Evolutionary conservation across 371 early-diverging fungal genomes (phyloP).

Genomic region (Batkoa obscura): DNA sequence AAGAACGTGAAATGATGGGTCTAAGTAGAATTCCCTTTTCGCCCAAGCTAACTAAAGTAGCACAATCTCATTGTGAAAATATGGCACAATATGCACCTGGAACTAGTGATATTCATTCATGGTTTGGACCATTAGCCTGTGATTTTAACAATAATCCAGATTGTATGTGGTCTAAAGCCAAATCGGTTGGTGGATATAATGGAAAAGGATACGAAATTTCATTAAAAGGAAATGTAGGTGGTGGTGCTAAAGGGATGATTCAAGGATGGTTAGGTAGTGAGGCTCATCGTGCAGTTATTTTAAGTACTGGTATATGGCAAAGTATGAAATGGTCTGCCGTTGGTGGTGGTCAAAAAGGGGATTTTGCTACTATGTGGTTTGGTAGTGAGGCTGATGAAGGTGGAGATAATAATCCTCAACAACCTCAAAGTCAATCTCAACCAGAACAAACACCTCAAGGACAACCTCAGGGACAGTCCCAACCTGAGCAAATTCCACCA

Average conservation of each 20-base stretch:
- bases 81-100: neutral
- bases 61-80: neutral
- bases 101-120: neutral
- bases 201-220: neutral
- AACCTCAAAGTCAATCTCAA: neutral
- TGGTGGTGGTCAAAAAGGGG: neutral
- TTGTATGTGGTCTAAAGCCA: neutral
- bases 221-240: neutral
- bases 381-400: neutral
- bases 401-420: neutral
- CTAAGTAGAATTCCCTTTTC: neutral
- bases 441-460: neutral
- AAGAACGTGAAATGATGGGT: neutral
- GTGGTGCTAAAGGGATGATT: neutral
- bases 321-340: neutral
- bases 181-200: neutral
- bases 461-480: neutral
- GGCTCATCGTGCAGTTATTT: neutral
- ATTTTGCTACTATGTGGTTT: neutral
- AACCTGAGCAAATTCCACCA: neutral
- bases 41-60: neutral
- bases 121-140: neutral
- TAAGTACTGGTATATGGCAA: neutral
- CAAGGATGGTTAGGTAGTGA: neutral
- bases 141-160: neutral